These are phyloP conservation scores for Cochlearia excelsa DNA, from an alignment of 345 rosid genomes.

Conservation along the genomic window DNA sequence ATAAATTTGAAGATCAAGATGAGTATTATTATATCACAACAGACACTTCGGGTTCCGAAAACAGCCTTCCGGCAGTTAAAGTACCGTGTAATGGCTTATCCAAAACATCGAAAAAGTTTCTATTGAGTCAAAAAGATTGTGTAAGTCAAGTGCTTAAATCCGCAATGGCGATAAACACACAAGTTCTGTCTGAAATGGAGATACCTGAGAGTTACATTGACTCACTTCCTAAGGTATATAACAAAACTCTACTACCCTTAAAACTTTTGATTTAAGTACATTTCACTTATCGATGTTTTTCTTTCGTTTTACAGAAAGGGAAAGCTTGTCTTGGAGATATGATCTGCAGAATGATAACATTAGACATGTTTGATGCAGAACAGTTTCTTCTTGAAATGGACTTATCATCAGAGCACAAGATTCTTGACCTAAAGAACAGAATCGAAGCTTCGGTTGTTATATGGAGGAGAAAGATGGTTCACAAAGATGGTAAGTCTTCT, in stretches of 20 bases:
- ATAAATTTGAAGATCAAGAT: constrained; percentile 60
- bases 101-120: constrained; percentile 55
- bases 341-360: constrained; percentile 58
- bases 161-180: constrained; percentile 88
- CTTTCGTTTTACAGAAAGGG: constrained; percentile 52
- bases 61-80: constrained; percentile 56
- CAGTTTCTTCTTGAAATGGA: constrained; percentile 68
- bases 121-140: constrained; percentile 70
- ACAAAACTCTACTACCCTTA: background rate
- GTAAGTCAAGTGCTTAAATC: constrained; percentile 81
- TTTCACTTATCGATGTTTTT: background rate
- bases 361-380: constrained; percentile 70
- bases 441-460: constrained; percentile 87
- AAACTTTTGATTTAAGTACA: background rate
- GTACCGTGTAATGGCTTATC: constrained; percentile 73
- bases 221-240: constrained; percentile 74
- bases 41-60: constrained; percentile 58
- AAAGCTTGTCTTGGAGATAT: constrained; percentile 76
- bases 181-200: constrained; percentile 75
- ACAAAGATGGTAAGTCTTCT: constrained; percentile 63
- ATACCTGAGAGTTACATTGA: constrained; percentile 83
- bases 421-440: constrained; percentile 77
- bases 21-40: constrained; percentile 59
- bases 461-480: constrained; percentile 80
- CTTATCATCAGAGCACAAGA: constrained; percentile 72